Percentiles rank a stretch among this genome's conserved stretches.
Conservation (phyloP, 805 yeast genomes). For the Saccharomycopsis oosterbeekiorum region DNA sequence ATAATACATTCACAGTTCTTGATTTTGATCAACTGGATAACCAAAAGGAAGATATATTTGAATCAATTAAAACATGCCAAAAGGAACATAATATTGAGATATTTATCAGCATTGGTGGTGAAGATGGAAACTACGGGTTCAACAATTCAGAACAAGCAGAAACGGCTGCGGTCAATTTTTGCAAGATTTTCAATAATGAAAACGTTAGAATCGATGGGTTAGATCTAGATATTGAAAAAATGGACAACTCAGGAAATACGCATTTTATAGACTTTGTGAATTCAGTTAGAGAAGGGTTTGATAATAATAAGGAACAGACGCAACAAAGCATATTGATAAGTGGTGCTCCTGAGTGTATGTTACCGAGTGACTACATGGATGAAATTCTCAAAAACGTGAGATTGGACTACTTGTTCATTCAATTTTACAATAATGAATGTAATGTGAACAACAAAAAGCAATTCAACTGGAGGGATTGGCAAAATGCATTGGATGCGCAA, state of each 20-base stretch:
- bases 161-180: conserved; percentile 40
- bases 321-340: conserved; percentile 44
- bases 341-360: conserved; percentile 74
- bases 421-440: conserved; percentile 65
- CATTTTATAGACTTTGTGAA: conserved; percentile 58
- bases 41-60: not conserved
- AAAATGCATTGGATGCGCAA: conserved; percentile 41
- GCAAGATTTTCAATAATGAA: conserved; percentile 43
- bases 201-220: conserved; percentile 60
- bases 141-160: conserved; percentile 38
- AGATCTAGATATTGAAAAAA: conserved; percentile 80
- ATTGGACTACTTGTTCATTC: conserved; percentile 59
- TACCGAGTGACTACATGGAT: conserved; percentile 50
- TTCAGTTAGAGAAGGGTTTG: conserved; percentile 34
- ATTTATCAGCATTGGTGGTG: conserved; percentile 58
- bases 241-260: conserved; percentile 46
- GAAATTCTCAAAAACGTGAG: conserved; percentile 44
- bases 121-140: conserved; percentile 46
- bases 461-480: conserved; percentile 72
- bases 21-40: not conserved
- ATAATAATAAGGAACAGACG: conserved; percentile 25
- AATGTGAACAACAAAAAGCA: conserved; percentile 24
- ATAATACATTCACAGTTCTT: not conserved
- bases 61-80: conserved; percentile 46
- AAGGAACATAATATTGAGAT: conserved; percentile 45